These are phyloP conservation scores for Orbilia brochopaga DNA, from an alignment of 2,329 filamentous ascomycete genomes.

Conservation along the genomic window DNA sequence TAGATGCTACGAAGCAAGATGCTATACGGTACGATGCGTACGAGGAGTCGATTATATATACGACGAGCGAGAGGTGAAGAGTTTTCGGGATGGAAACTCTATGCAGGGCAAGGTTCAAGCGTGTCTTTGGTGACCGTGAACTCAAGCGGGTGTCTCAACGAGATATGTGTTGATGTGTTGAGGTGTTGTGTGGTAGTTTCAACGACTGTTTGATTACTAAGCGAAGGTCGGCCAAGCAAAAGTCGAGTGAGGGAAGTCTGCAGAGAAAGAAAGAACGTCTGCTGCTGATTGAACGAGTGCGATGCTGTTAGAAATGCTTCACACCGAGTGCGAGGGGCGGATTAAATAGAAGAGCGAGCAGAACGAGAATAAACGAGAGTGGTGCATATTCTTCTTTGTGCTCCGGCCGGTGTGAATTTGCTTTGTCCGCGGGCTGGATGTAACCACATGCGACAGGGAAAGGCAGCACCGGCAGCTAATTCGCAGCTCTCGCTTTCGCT, in stretches of 20 bases:
- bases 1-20: background rate
- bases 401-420: background rate
- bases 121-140: background rate
- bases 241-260: background rate
- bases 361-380: background rate
- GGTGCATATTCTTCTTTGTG: background rate
- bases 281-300: background rate
- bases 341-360: background rate
- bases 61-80: background rate
- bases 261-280: background rate
- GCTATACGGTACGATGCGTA: slow-evolving; percentile 1
- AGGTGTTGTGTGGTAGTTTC: slow-evolving; percentile 15
- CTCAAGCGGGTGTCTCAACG: background rate
- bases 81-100: slow-evolving; percentile 28
- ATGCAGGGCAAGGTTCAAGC: slow-evolving; percentile 22
- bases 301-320: background rate
- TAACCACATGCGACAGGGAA: slow-evolving; percentile 25
- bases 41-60: background rate
- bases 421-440: slow-evolving; percentile 5
- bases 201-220: background rate
- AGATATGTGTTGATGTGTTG: background rate
- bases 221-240: slow-evolving; percentile 4
- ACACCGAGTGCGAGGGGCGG: background rate
- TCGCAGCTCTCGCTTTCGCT: background rate
- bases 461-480: background rate